Evolutionary conservation across 2,329 filamentous ascomycete species (phyloP).

Genomic region (Aspergillus eucalypticola): DNA sequence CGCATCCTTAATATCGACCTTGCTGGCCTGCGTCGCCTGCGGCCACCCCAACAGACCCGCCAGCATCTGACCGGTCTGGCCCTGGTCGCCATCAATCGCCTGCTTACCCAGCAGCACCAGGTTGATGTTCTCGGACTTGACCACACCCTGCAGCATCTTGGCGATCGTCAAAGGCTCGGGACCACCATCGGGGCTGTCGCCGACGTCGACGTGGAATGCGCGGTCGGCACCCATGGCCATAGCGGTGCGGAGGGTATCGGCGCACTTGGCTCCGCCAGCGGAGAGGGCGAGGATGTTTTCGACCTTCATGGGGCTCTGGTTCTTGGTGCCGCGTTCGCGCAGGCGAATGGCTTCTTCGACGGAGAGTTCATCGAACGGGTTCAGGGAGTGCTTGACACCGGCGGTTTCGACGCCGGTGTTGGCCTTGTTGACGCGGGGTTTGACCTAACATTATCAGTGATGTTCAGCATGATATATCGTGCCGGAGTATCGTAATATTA

Average conservation of each 20-base stretch:
- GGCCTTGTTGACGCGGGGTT: slow-evolving; percentile 69
- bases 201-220: slow-evolving; percentile 79
- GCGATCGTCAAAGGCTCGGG: slow-evolving; percentile 90
- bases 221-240: slow-evolving; percentile 99
- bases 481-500: not conserved
- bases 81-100: slow-evolving; percentile 94
- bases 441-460: slow-evolving; percentile 52
- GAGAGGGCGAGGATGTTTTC: slow-evolving; percentile 89
- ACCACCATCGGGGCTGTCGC: slow-evolving; percentile 64
- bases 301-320: slow-evolving; percentile 65
- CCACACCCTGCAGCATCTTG: slow-evolving; percentile 80
- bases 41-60: slow-evolving; percentile 88
- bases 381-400: slow-evolving; percentile 96
- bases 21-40: slow-evolving; percentile 90
- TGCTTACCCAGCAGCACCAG: slow-evolving; percentile 95
- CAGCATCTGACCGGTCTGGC: slow-evolving; percentile 97
- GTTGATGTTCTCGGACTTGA: slow-evolving; percentile 82
- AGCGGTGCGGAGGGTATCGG: slow-evolving; percentile 87
- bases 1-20: slow-evolving; percentile 71
- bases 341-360: slow-evolving; percentile 95
- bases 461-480: not conserved
- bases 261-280: slow-evolving; percentile 82
- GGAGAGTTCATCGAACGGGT: slow-evolving; percentile 98
- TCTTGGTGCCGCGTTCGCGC: slow-evolving; percentile 71
- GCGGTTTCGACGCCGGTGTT: slow-evolving; percentile 87